A percentile compares a stretch with the other conserved stretches of the same genome.
phyloP scores from a whole-genome alignment of 352 stramenopile species.

The Peronospora destructor region DNA sequence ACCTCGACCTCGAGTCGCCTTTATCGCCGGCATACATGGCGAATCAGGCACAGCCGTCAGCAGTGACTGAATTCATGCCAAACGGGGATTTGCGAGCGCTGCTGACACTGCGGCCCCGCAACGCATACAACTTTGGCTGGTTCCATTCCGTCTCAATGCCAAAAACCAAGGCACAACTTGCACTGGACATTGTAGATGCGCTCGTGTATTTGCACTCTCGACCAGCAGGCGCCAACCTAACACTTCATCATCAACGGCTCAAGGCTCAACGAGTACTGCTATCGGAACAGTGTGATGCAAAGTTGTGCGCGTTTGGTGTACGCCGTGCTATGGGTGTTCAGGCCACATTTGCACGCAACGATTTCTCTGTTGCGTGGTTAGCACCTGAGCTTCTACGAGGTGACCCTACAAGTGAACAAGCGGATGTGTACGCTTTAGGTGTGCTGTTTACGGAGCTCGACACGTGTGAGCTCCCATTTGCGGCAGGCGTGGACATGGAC shows the following conservation, averaged over 20 bases:
- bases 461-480: slow-evolving; percentile 45
- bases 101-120: slow-evolving; percentile 22
- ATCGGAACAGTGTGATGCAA: slow-evolving; percentile 37
- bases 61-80: slow-evolving; percentile 40
- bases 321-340: slow-evolving; percentile 14
- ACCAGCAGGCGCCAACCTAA: slow-evolving; percentile 11
- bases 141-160: slow-evolving; percentile 24
- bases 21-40: slow-evolving; percentile 18
- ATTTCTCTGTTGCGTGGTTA: slow-evolving; percentile 42
- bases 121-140: slow-evolving; percentile 32
- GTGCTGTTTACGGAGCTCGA: slow-evolving; percentile 56
- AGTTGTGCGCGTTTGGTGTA: slow-evolving; percentile 45
- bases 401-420: slow-evolving; percentile 24
- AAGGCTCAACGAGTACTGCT: slow-evolving; percentile 42
- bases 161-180: slow-evolving; percentile 32
- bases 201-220: slow-evolving; percentile 43
- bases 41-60: slow-evolving; percentile 20
- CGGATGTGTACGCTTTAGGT: slow-evolving; percentile 44
- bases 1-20: slow-evolving; percentile 10
- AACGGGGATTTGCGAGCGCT: slow-evolving; percentile 37
- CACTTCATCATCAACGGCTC: slow-evolving; percentile 30
- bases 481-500: slow-evolving; percentile 34
- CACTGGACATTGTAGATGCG: slow-evolving; percentile 42
- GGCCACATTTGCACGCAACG: slow-evolving; percentile 8
- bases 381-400: slow-evolving; percentile 45